Base-by-base conservation (phyloP, 768 basidiomycete genomes). In the Lyophyllum decastes region DNA sequence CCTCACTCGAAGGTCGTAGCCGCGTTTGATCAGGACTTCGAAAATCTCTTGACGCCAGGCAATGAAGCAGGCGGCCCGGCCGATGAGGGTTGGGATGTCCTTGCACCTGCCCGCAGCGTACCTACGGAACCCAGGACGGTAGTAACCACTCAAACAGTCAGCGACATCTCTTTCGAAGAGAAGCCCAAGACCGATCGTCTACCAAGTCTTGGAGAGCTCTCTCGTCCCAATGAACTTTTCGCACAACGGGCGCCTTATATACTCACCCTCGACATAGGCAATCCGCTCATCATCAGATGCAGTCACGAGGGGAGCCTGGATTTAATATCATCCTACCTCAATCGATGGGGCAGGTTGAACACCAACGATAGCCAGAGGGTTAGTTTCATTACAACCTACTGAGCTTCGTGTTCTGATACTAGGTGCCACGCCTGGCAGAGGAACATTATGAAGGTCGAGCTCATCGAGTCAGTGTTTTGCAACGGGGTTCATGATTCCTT, bases 221-320 rank as follows among this genome's bases (percentile, higher is more conserved):
- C 64, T 6, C 73, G 74, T 11, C 76, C 76, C 0, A 60, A 59
- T 1, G 71, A 76, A 4, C 64, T 77, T 0, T 74, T 76, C 66
- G 66, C 61, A 43, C 50, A 41, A 1, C 69, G 64, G 2, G 54
- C 67, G 0, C 74, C 75, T 6, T 70, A 75, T 49, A 65, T 73
- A 27, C 59, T 78, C 49, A 70, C 69, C n/a, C 65, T 76, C 19
- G 72, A 75, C 33, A 61, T 68, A 7, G 65, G 65, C 4, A 50
- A 60, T 43, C 63, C 66, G 0, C 63, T 77, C 25, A 47, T 68
- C 26, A 60, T 78, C 17, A 72, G 75, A 52, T 68, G 72, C 50
- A 77, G 75, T 58, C 76, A 77, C 52, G 73, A 76, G 48, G 63
- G 68, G 2, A 76, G 70, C 38, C 66, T 78, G 2, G 71, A 76